These are phyloP conservation scores for Aspergillus sp. DNA, from an alignment of 2,329 filamentous ascomycete species.

Conservation along the genomic window DNA sequence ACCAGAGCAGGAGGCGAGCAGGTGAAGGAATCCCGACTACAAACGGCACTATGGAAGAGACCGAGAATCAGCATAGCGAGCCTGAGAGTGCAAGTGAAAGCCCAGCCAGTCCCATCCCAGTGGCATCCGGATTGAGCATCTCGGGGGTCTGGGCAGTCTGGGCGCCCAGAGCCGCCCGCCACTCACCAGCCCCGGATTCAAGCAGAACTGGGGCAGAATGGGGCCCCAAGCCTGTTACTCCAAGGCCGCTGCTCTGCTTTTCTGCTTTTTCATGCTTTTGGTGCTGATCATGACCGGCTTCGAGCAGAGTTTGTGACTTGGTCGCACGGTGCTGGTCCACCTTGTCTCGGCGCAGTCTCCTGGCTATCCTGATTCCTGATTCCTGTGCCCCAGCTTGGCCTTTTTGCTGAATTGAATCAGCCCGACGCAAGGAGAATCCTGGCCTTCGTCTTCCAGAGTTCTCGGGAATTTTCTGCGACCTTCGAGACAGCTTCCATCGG, in stretches of 20 bases:
- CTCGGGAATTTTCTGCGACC: background rate
- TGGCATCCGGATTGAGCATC: background rate
- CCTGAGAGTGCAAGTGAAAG: background rate
- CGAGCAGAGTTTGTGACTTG: background rate
- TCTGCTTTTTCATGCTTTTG: background rate
- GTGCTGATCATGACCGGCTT: background rate
- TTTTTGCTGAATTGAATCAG: background rate
- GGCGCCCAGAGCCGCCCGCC: constrained; percentile 1
- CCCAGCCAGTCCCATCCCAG: background rate
- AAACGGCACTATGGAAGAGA: too few species aligned
- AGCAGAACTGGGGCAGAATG: background rate
- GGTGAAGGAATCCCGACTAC: too few species aligned
- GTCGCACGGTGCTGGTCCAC: background rate
- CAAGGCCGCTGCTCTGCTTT: background rate
- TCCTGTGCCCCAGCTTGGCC: background rate
- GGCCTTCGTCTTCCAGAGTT: background rate
- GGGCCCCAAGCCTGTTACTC: background rate
- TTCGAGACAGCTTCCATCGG: background rate
- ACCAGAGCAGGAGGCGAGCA: background rate
- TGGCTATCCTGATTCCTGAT: background rate
- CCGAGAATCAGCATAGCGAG: too few species aligned
- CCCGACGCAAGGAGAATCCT: background rate
- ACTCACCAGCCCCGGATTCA: constrained; percentile 1
- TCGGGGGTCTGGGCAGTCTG: background rate
- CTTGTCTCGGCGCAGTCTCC: background rate